phyloP scores from a whole-genome alignment of 2,329 filamentous ascomycete species.

The Balansia obtecta region DNA sequence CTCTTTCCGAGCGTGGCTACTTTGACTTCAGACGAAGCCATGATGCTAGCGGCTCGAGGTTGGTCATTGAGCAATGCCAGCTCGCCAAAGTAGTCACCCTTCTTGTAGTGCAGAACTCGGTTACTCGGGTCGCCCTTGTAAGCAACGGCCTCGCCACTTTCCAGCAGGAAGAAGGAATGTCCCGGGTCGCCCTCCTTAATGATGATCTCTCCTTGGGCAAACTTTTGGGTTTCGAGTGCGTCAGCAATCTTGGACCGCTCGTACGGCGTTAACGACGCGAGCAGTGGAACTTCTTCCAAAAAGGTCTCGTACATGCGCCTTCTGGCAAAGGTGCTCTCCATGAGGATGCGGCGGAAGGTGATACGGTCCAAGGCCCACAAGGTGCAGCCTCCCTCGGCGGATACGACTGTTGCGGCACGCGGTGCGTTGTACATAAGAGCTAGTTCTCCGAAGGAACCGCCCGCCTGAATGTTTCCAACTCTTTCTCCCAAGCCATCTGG shows the following conservation, averaged over 20 bases:
- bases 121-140: constrained; percentile 62
- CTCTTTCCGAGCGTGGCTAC: constrained; percentile 86
- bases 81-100: constrained; percentile 96
- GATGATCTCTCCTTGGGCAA: constrained; percentile 64
- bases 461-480: constrained; percentile 71
- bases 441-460: constrained; percentile 91
- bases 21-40: constrained; percentile 78
- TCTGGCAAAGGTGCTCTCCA: constrained; percentile 95
- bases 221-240: constrained; percentile 85
- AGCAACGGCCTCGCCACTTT: constrained; percentile 75
- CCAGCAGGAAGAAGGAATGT: constrained; percentile 82
- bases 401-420: constrained; percentile 85
- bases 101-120: constrained; percentile 68
- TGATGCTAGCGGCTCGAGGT: constrained; percentile 78
- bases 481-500: constrained; percentile 70
- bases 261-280: constrained; percentile 74
- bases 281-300: constrained; percentile 81
- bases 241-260: constrained; percentile 97
- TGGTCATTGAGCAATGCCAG: constrained; percentile 87
- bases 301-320: constrained; percentile 96
- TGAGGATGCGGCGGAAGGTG: constrained; percentile 93
- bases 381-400: constrained; percentile 62
- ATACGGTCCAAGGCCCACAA: constrained; percentile 92
- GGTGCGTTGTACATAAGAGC: constrained; percentile 98
- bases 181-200: constrained; percentile 88